Evolutionary conservation across 345 rosid genomes (phyloP).

Genomic region (Syzygium aromaticum): DNA sequence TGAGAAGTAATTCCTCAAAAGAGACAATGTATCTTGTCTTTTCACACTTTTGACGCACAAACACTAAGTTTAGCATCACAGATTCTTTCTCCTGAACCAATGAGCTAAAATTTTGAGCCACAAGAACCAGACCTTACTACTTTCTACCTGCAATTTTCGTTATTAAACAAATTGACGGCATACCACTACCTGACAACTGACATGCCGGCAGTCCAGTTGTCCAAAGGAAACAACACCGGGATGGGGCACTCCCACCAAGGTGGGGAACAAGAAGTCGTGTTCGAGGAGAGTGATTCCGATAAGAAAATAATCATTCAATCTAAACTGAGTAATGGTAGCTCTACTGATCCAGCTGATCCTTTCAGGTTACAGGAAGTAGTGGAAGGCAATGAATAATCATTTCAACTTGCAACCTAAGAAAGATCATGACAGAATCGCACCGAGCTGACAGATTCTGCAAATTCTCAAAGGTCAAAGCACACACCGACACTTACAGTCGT

Average conservation of each 20-base stretch:
- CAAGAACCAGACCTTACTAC: neutral
- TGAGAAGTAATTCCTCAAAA: neutral
- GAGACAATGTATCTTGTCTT: neutral
- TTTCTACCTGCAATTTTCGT: neutral
- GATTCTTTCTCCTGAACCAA: neutral
- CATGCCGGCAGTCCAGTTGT: neutral
- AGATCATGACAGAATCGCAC: neutral
- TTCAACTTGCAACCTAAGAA: neutral
- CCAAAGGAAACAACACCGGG: neutral
- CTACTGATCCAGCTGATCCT: neutral
- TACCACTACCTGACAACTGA: neutral
- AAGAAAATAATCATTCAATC: neutral
- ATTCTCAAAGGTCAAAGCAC: neutral
- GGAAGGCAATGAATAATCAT: neutral
- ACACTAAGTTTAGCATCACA: neutral
- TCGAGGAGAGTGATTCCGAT: neutral
- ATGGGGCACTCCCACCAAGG: neutral
- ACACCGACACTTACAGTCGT: constrained; percentile 31
- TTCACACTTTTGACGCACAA: neutral
- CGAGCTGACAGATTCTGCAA: neutral
- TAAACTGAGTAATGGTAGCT: neutral
- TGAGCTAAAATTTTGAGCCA: neutral
- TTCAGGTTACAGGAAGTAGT: neutral
- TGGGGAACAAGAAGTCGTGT: neutral
- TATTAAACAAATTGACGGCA: neutral